phyloP scores from a whole-genome alignment of 148 eudicot genomes.

The Diospyros lotus region DNA sequence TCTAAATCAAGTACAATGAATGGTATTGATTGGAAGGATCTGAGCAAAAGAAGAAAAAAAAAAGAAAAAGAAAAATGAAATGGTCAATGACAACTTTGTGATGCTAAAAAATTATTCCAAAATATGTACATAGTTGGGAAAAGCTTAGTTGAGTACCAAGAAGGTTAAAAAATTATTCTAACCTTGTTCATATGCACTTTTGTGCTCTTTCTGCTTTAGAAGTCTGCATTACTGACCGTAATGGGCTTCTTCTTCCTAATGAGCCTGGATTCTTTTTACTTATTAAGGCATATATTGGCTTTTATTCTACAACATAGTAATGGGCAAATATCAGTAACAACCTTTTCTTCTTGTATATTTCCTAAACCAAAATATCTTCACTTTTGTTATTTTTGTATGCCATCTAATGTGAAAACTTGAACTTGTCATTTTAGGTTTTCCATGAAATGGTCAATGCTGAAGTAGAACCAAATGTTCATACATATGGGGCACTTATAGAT shows the following conservation, averaged over 20 bases:
- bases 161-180: not conserved
- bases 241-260: not conserved
- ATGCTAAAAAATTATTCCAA: no score
- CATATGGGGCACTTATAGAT: slow-evolving; percentile 95
- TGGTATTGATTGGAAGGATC: no score
- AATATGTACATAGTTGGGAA: no score
- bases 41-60: no score
- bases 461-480: slow-evolving; percentile 86
- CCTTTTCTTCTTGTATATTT: not conserved
- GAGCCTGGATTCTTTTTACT: not conserved
- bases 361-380: not conserved
- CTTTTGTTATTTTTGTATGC: not conserved
- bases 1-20: no score
- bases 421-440: slow-evolving; percentile 52
- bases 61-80: no score
- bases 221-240: not conserved
- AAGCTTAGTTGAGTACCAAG: no score
- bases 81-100: no score
- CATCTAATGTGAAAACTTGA: slow-evolving; percentile 4
- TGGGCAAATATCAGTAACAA: not conserved
- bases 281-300: not conserved
- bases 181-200: not conserved
- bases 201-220: not conserved
- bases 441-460: slow-evolving; percentile 89
- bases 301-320: not conserved